phyloP scores from a whole-genome alignment of 1,284 basidiomycete genomes.

The Rhodotorula mucilaginosa region DNA sequence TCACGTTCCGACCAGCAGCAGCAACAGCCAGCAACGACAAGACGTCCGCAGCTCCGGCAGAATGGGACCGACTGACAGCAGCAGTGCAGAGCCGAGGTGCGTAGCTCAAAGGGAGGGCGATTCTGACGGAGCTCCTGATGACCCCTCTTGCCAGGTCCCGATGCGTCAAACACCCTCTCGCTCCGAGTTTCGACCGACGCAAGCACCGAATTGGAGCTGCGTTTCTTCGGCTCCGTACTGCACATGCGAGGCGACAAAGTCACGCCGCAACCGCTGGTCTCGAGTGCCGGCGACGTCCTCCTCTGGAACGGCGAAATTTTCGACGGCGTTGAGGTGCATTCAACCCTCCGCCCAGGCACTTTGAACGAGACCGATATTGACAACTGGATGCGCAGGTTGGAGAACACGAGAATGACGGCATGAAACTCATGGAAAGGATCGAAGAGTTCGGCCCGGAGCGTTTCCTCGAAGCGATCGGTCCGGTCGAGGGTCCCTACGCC shows the following conservation, averaged over 20 bases:
- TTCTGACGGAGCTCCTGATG: not conserved
- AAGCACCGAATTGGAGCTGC: conserved; percentile 14
- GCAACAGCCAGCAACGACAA: not conserved
- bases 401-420: conserved; percentile 74
- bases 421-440: conserved; percentile 59
- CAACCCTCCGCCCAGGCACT: too few species aligned
- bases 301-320: conserved; percentile 46
- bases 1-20: conserved; percentile 9
- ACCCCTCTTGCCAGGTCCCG: conserved; percentile 23
- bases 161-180: conserved; percentile 5
- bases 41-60: not conserved
- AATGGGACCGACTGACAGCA: conserved; percentile 6
- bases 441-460: conserved; percentile 51
- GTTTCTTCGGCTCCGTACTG: conserved; percentile 73
- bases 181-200: not conserved
- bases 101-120: rapidly evolving
- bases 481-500: conserved; percentile 87
- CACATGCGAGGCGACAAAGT: conserved; percentile 65
- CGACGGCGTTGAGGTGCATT: conserved; percentile 42
- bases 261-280: conserved; percentile 69
- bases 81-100: conserved; percentile 25
- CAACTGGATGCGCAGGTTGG: conserved; percentile 23
- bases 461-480: conserved; percentile 56
- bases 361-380: too few species aligned
- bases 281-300: conserved; percentile 41